A percentile compares a stretch with the other conserved stretches of the same genome.
phyloP scores from a whole-genome alignment of 2,329 filamentous ascomycete genomes.

The Lachnellula arida region DNA sequence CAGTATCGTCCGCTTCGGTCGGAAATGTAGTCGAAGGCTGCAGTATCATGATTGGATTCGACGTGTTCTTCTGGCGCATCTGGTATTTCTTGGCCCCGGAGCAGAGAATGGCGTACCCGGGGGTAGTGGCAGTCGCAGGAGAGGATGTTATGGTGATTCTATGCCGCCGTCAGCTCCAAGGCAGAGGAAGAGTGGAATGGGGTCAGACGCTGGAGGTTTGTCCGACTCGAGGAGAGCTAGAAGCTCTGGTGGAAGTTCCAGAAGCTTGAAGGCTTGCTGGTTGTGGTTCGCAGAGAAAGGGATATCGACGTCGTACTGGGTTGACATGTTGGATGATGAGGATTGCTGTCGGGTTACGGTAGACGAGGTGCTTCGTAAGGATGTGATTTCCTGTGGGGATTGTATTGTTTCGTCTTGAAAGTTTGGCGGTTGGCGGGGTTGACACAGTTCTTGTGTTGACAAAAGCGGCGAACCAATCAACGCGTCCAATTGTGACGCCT shows the following conservation, averaged over 20 bases:
- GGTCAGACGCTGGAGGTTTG: constrained; percentile 46
- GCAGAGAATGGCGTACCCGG: constrained; percentile 49
- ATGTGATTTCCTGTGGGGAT: not conserved
- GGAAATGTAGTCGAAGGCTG: constrained; percentile 30
- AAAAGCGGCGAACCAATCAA: constrained; percentile 22
- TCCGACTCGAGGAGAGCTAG: constrained; percentile 50
- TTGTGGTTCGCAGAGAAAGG: constrained; percentile 47
- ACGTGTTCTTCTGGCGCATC: constrained; percentile 62
- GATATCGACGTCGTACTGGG: constrained; percentile 39
- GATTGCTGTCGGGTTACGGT: not conserved
- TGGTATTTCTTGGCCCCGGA: constrained; percentile 50
- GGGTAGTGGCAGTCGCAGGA: constrained; percentile 20
- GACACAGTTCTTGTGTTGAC: constrained; percentile 14
- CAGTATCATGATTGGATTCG: constrained; percentile 59
- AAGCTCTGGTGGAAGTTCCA: constrained; percentile 58
- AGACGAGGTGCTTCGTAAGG: not conserved
- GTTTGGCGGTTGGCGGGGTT: constrained; percentile 15
- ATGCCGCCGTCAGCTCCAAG: not conserved
- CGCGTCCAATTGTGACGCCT: constrained; percentile 14
- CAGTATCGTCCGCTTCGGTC: constrained; percentile 16
- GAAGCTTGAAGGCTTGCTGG: constrained; percentile 51
- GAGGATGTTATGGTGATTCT: constrained; percentile 36
- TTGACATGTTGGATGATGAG: constrained; percentile 21
- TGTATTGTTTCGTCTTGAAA: constrained; percentile 15
- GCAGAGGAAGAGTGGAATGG: not conserved